Evolutionary conservation across 257 asterid species (phyloP), one percentile per base, ranked within the genome.

Genomic region (Salvia rosmarinus): DNA sequence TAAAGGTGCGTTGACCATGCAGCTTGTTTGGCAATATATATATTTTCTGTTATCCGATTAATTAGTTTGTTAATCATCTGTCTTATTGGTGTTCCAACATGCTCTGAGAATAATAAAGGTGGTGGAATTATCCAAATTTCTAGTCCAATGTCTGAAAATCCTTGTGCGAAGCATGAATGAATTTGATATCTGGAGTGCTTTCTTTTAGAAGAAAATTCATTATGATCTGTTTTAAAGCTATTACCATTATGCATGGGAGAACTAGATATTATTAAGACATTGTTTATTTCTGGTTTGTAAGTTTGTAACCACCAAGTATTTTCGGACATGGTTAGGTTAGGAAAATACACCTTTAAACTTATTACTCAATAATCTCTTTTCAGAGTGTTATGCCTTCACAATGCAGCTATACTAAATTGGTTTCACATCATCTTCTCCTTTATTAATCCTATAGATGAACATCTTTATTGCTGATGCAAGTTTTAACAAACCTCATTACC

Each of bases 1-100:
- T 90, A 82, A 93, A 93, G 98, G 98, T 93, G 80, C 58, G 73
- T 64, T 64, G 61, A 67, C 75, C 42, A 7, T 71, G 34, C 61
- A 61, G 70, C 58, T 73, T 68, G 44, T 60, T 23, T 74, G 65
- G 44, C 68, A 51, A 32, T 60, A 44, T 46, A 65, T 50, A 11
- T 75, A 59, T 64, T 58, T 34, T 20, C 55, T 69, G 42, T 50
- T 59, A 54, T 40, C 37, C 65, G 71, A 16, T 71, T 64, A 28
- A 13, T 62, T 74, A 20, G 28, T 67, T 16, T 21, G 14, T 58
- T 16, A 61, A 51, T 74, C 68, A 49, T 63, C 19, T 17, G 49
- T 58, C 12, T 21, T 40, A 25, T 52, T 10, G 58, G 20, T 12
- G 20, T 62, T 64, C 23, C 68, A 73, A 37, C 54, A 70, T 11